A percentile compares a stretch with the other conserved stretches of the same genome.
Evolutionary conservation across 805 yeast species (phyloP).

Genomic region (Nakazawaea molendinolei): DNA sequence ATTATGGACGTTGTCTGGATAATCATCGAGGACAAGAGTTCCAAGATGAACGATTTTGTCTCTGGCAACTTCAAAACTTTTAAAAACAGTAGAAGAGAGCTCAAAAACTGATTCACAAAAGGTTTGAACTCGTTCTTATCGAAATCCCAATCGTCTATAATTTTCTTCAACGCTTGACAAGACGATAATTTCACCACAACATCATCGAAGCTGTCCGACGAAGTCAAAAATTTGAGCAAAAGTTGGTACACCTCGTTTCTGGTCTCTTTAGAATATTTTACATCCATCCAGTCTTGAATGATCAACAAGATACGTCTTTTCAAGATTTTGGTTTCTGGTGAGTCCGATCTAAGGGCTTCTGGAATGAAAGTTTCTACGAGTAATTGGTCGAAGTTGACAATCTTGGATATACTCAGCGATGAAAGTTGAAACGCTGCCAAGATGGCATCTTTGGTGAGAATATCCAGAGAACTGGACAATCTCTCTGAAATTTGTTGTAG

Average conservation of each 20-base stretch:
- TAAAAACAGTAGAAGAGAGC: slow-evolving; percentile 42
- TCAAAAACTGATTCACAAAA: slow-evolving; percentile 46
- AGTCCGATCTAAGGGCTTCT: slow-evolving; percentile 39
- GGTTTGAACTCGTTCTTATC: slow-evolving; percentile 61
- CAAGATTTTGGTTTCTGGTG: slow-evolving; percentile 53
- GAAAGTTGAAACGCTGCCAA: slow-evolving; percentile 80
- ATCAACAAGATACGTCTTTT: slow-evolving; percentile 73
- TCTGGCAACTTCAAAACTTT: slow-evolving; percentile 54
- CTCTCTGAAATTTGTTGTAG: slow-evolving; percentile 50
- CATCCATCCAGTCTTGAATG: slow-evolving; percentile 73
- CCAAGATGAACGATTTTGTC: slow-evolving; percentile 66
- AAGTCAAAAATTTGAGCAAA: slow-evolving; percentile 36
- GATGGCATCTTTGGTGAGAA: slow-evolving; percentile 70
- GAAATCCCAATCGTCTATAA: slow-evolving; percentile 86
- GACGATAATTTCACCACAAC: slow-evolving; percentile 77
- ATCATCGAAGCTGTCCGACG: slow-evolving; percentile 49
- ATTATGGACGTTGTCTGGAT: slow-evolving; percentile 61
- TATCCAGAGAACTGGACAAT: slow-evolving; percentile 28
- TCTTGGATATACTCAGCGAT: slow-evolving; percentile 54
- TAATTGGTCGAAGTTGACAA: slow-evolving; percentile 62
- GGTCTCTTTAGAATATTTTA: slow-evolving; percentile 55
- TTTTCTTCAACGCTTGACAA: slow-evolving; percentile 56
- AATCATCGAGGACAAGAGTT: slow-evolving; percentile 57
- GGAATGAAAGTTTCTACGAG: slow-evolving; percentile 62
- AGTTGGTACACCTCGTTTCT: slow-evolving; percentile 54